Conservation (phyloP, 2,329 filamentous ascomycete species). For the Aureobasidium subglaciale region DNA sequence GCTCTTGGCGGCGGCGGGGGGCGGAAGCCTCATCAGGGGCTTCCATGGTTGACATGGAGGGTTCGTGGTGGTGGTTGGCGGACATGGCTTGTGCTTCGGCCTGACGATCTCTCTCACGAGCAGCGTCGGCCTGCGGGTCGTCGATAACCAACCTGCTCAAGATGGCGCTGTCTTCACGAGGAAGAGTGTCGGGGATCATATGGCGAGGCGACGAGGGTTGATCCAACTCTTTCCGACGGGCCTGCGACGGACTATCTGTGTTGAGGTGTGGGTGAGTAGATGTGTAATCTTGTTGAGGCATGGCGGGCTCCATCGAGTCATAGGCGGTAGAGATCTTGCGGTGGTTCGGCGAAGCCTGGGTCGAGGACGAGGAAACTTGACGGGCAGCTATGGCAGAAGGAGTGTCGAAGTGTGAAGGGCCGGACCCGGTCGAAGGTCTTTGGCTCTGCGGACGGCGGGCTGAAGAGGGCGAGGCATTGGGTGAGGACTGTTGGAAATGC, state of each 20-base stretch:
- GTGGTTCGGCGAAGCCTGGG: conserved; percentile 5
- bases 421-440: conserved; percentile 33
- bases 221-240: conserved; percentile 13
- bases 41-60: conserved; percentile 42
- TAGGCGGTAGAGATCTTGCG: conserved; percentile 11
- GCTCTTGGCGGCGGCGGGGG: conserved; percentile 49
- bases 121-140: conserved; percentile 66
- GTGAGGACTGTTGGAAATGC: conserved; percentile 17
- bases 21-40: conserved; percentile 39
- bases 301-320: conserved; percentile 10
- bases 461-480: conserved; percentile 29
- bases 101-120: conserved; percentile 63
- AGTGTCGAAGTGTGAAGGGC: conserved; percentile 34
- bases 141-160: conserved; percentile 71
- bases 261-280: conserved; percentile 22
- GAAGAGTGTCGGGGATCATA: conserved; percentile 47
- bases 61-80: conserved; percentile 37
- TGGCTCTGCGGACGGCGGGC: conserved; percentile 32
- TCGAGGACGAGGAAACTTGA: not conserved
- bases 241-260: conserved; percentile 1
- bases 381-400: conserved; percentile 18
- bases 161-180: conserved; percentile 71
- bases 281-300: conserved; percentile 20
- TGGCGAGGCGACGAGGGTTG: conserved; percentile 45
- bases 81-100: conserved; percentile 48